Base-by-base conservation (phyloP, 2,329 filamentous ascomycete species). In the Cercospora sp. region DNA sequence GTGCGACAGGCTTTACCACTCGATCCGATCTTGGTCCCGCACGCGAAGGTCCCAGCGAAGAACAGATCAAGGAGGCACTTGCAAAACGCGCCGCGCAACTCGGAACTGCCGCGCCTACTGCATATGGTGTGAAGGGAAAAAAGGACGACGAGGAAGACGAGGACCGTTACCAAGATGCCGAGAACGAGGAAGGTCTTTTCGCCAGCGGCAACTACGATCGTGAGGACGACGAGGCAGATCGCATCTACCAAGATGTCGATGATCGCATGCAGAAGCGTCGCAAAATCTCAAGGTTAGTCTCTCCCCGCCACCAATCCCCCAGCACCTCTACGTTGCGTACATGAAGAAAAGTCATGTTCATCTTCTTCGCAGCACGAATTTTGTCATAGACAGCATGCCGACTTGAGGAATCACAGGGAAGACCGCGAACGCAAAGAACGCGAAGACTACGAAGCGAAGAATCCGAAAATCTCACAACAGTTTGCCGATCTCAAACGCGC, bases 31-130 rank as follows among this genome's bases (percentile, higher is more conserved):
- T 99, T 67, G 95, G 96, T 67, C 95, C 96, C 61, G 94, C 94
- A 68, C 88, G 94, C 75, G 94, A 97, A 83, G 95, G 95, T 16
- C 95, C 95, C 60, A 97, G 92, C 61, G 94, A 97, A 76, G 95
- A 99, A 79, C 94, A 98, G 82, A 97, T 99, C 82, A 97, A 98
- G 80, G 95, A 97, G 80, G 94, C 93, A 70, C 90, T 99, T 74
- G 94, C 94, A 60, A 97, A 97, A 81, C 90, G 96, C 75, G 94
- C 95, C 7, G 91, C 92, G 66, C 89, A 92, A 77, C 87, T 98
- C 0, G 90, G 90, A 57, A 87, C 88, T 70, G 87, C 89, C n/a
- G 85, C 89, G 26, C 89, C 90, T 0, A 90, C 89, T 65, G 89
- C 90, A 23, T 92, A 92, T 68, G 94, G 94, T 5, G 88, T 88